Evolutionary conservation across 306 rosid genomes (phyloP), one percentile per base, ranked within the genome.

Genomic region (Cicer chorassanicum): DNA sequence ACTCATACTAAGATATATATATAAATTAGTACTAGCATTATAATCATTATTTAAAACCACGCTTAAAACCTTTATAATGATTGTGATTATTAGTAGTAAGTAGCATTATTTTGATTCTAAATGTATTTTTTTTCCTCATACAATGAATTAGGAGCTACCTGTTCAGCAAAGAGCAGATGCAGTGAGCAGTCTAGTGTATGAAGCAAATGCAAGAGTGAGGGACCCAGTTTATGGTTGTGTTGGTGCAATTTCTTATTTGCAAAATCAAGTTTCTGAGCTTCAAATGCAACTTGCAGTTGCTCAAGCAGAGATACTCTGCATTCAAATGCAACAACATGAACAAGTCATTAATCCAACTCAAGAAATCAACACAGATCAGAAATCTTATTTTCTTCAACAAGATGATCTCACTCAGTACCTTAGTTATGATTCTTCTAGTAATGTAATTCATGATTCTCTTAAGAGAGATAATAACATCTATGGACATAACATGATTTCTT

Each of bases 211-310:
- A 40, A 89, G 98, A 80, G 81, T 84, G 46, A 45, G 94, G n/a
- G 96, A 93, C 81, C 98, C 98, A 1, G 97, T 93, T 6, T 93
- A 91, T 13, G 98, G 98, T 0, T 90, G 97, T 19, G 97, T 90
- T 13, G 97, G 98, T 69, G 96, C 89, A 49, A 90, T 94, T 44
- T 90, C 96, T 0, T 86, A 71, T 79, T 73, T 94, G 12, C 98
- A 94, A 70, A 92, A 85, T 71, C 93, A 94, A 62, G 97, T 92
- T 15, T 85, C 97, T 3, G 91, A 94, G 74, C 91, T 94, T 13
- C 95, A 94, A 71, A 94, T 90, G 98, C 96, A 94, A 66, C 91
- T 94, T 9, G 95, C 98, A 2, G 86, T 92, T 60, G 98, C 95
- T 56, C 93, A 94, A 49, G 93, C 98, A 12, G 97, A 94, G 86